These are phyloP conservation scores for Solanum medicagineum DNA, from an alignment of 257 asterid species.

Conservation along the genomic window DNA sequence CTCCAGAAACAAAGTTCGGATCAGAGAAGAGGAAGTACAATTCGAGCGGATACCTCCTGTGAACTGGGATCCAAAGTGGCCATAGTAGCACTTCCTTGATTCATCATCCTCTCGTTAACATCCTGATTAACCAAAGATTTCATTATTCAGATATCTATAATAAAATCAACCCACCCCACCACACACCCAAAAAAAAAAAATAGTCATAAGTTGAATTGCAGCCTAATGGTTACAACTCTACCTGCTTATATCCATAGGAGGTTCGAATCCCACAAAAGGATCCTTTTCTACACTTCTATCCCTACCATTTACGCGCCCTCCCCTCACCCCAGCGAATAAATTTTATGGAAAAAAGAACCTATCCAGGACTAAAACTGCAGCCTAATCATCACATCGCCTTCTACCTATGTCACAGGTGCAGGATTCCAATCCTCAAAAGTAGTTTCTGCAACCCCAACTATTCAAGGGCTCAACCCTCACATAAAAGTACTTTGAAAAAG, in stretches of 20 bases:
- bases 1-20: background rate
- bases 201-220: background rate
- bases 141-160: background rate
- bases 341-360: background rate
- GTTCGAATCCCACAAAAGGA: background rate
- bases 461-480: background rate
- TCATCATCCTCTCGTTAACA: constrained; percentile 42
- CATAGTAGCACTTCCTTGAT: constrained; percentile 52
- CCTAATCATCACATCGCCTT: background rate
- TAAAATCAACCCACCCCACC: background rate
- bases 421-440: background rate
- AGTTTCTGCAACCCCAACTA: background rate
- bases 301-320: background rate
- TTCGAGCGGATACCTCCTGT: constrained; percentile 40
- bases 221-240: background rate
- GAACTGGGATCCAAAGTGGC: constrained; percentile 26
- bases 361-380: background rate
- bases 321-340: background rate
- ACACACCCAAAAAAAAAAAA: background rate
- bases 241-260: background rate
- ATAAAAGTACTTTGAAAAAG: background rate
- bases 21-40: background rate
- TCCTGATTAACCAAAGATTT: constrained; percentile 8
- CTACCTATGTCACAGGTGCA: background rate
- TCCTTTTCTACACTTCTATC: background rate